A percentile compares a stretch with the other conserved stretches of the same genome.
These are phyloP conservation scores for Phialocephala sp. DNA, from an alignment of 2,329 filamentous ascomycete species.

Conservation along the genomic window DNA sequence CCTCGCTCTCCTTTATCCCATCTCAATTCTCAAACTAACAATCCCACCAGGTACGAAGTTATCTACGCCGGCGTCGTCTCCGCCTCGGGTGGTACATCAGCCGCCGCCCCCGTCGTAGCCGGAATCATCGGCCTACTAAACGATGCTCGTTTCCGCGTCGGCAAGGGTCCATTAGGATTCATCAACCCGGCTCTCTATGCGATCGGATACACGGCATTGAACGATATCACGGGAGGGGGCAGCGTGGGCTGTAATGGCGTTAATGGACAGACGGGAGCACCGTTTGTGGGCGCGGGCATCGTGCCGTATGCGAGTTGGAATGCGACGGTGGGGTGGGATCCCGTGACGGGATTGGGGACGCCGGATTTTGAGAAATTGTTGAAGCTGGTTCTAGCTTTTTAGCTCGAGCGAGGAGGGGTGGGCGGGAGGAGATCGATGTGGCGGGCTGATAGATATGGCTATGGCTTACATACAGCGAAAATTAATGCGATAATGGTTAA, in stretches of 20 bases:
- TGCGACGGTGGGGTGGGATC: conserved; percentile 44
- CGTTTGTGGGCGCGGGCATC: conserved; percentile 22
- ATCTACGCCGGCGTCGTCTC: conserved; percentile 45
- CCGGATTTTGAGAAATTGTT: conserved; percentile 36
- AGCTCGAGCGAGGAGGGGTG: background rate
- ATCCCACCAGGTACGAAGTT: conserved; percentile 29
- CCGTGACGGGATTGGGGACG: conserved; percentile 46
- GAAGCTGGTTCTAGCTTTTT: background rate
- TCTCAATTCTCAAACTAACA: conserved; percentile 39
- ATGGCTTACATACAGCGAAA: background rate
- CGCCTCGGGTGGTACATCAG: conserved; percentile 55
- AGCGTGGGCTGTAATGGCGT: conserved; percentile 45
- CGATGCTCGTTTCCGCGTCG: conserved; percentile 59
- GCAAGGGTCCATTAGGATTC: conserved; percentile 50
- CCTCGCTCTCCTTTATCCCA: conserved; percentile 24
- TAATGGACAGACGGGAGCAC: conserved; percentile 21
- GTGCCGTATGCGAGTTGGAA: conserved; percentile 36
- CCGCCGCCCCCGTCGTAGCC: conserved; percentile 60
- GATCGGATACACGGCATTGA: conserved; percentile 42
- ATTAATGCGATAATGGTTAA: background rate
- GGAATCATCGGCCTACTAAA: conserved; percentile 66
- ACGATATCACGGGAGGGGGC: conserved; percentile 46
- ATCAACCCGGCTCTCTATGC: conserved; percentile 49
- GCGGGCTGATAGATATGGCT: background rate
- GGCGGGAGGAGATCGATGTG: background rate